These are phyloP conservation scores for Phellopilus nigrolimitatus DNA, from an alignment of 1,284 basidiomycete genomes.

Conservation along the genomic window DNA sequence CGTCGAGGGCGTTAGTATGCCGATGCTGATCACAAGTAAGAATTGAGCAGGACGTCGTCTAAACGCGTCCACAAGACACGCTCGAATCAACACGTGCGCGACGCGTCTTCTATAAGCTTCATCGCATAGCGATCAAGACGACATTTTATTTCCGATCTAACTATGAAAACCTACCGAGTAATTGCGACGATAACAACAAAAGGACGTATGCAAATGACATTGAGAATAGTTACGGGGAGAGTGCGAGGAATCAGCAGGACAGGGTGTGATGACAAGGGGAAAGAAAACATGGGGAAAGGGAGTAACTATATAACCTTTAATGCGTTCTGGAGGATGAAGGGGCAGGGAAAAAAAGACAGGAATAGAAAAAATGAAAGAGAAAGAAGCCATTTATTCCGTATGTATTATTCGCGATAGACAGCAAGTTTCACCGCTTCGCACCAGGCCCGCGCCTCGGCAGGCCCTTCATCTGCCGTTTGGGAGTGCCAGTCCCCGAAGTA, in stretches of 20 bases:
- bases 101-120: too few species aligned
- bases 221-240: constrained; percentile 5
- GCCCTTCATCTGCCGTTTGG: constrained; percentile 47
- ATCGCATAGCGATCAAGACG: too few species aligned
- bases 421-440: constrained; percentile 11
- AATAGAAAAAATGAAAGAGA: not conserved
- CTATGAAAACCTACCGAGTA: constrained; percentile 11
- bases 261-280: too few species aligned
- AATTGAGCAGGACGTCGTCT: too few species aligned
- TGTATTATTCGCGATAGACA: not conserved
- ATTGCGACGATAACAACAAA: constrained; percentile 19
- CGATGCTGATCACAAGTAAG: not conserved
- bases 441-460: constrained; percentile 39
- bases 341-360: not conserved
- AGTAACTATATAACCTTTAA: too few species aligned
- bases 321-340: too few species aligned
- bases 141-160: not conserved
- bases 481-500: constrained; percentile 31
- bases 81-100: constrained; percentile 20
- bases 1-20: not conserved
- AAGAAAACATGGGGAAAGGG: too few species aligned
- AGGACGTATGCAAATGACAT: constrained; percentile 13
- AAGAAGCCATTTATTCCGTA: not conserved
- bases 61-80: constrained; percentile 10
- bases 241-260: too few species aligned